A percentile compares a stretch with the other conserved stretches of the same genome.
Conservation (phyloP, 140 eudicot species). For the Eryngium alpinum region DNA sequence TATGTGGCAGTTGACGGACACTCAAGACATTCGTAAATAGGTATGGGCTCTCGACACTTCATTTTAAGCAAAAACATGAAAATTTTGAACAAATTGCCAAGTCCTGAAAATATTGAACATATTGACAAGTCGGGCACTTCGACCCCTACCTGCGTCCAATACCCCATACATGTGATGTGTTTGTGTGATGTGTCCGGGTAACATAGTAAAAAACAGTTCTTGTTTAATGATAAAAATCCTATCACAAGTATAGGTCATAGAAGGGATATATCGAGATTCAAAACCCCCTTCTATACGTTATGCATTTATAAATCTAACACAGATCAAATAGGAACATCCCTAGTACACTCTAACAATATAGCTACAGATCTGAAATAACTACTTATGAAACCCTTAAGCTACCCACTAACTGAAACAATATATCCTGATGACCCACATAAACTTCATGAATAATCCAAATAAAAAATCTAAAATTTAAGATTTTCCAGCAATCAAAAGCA, state of each 20-base stretch:
- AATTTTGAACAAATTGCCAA: too few relatives aligned
- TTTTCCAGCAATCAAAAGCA: neutral
- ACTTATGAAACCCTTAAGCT: neutral
- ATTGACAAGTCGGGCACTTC: too few relatives aligned
- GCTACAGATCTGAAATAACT: neutral
- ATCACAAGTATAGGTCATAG: constrained; percentile 47
- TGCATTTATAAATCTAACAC: constrained; percentile 21
- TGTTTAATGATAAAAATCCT: too few relatives aligned
- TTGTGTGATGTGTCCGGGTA: too few relatives aligned
- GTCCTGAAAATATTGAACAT: too few relatives aligned
- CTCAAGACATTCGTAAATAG: too few relatives aligned
- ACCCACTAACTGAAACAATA: constrained; percentile 12
- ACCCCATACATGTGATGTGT: too few relatives aligned
- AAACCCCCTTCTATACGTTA: constrained; percentile 22
- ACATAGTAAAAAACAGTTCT: too few relatives aligned
- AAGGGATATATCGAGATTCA: constrained; percentile 23
- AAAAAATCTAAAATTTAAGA: neutral
- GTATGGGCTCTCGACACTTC: constrained; percentile 59
- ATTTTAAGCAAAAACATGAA: too few relatives aligned
- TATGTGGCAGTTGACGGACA: too few relatives aligned
- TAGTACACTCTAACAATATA: constrained; percentile 19
- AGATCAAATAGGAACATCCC: constrained; percentile 29
- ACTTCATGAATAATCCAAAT: neutral
- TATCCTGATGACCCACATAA: neutral
- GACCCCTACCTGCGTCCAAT: too few relatives aligned